Evolutionary conservation across 257 asterid genomes (phyloP).

Genomic region (Osmanthus fragrans): DNA sequence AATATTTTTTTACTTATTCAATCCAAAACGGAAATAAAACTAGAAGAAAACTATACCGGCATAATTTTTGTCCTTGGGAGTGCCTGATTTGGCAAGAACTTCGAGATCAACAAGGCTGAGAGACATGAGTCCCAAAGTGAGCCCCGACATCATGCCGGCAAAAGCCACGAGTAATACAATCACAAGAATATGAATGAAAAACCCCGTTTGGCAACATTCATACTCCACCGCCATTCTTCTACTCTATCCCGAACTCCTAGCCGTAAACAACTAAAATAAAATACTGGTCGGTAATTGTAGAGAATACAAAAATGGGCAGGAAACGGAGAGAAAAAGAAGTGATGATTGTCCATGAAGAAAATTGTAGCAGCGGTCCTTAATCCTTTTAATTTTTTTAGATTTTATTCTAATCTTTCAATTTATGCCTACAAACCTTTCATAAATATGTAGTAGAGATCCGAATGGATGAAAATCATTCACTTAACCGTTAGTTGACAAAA

Average conservation of each 20-base stretch:
- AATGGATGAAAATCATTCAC: too few species aligned
- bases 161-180: conserved; percentile 61
- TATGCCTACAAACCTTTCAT: too few species aligned
- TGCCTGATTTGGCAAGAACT: conserved; percentile 88
- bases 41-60: conserved; percentile 54
- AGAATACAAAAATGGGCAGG: not conserved
- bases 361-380: too few species aligned
- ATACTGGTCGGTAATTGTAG: not conserved
- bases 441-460: too few species aligned
- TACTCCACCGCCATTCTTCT: conserved; percentile 82
- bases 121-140: conserved; percentile 96
- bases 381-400: too few species aligned
- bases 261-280: not conserved
- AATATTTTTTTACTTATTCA: not conserved
- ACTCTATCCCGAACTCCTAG: not conserved
- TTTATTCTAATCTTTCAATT: too few species aligned
- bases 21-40: not conserved
- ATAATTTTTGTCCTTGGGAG: conserved; percentile 61
- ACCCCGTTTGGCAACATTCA: conserved; percentile 61
- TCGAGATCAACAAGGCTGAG: conserved; percentile 97
- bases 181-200: conserved; percentile 66
- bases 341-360: not conserved
- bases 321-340: conserved; percentile 5
- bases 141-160: conserved; percentile 97
- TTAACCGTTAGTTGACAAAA: too few species aligned